These are phyloP conservation scores for Lasiosphaeria ovina DNA, from an alignment of 495 filamentous ascomycete genomes.

Conservation along the genomic window DNA sequence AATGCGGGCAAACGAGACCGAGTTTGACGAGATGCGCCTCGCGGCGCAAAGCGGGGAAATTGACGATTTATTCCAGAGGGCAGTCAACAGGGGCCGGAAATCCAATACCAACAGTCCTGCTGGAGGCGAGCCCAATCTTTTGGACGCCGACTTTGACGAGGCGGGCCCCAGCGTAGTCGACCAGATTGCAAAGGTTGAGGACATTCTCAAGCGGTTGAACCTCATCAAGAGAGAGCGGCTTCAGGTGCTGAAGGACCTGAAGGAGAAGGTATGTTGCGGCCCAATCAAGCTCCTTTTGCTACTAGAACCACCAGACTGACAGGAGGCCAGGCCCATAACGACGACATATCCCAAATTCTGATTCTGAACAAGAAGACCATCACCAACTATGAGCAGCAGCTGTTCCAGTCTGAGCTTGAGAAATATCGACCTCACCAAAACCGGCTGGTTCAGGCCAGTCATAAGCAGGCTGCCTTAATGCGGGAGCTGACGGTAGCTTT, in stretches of 20 bases:
- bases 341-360: slow-evolving; percentile 94
- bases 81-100: slow-evolving; percentile 62
- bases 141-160: slow-evolving; percentile 91
- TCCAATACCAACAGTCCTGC: slow-evolving; percentile 57
- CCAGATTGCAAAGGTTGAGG: slow-evolving; percentile 86
- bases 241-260: slow-evolving; percentile 93
- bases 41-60: slow-evolving; percentile 87
- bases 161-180: slow-evolving; percentile 75
- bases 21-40: slow-evolving; percentile 93
- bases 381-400: slow-evolving; percentile 78
- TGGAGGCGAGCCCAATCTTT: slow-evolving; percentile 66
- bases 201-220: slow-evolving; percentile 86
- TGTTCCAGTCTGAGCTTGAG: slow-evolving; percentile 92
- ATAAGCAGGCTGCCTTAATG: slow-evolving; percentile 91
- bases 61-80: slow-evolving; percentile 84
- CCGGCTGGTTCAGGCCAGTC: slow-evolving; percentile 82
- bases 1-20: slow-evolving; percentile 74
- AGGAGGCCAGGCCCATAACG: slow-evolving; percentile 71
- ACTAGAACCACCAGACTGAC: slow-evolving; percentile 27
- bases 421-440: slow-evolving; percentile 95
- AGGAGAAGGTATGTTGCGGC: slow-evolving; percentile 73
- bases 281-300: neutral
- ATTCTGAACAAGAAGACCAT: slow-evolving; percentile 97
- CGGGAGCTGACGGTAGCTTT: slow-evolving; percentile 91
- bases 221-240: slow-evolving; percentile 85